These are phyloP conservation scores for Tribonema minus DNA, from an alignment of 108 stramenopile genomes.

Conservation along the genomic window DNA sequence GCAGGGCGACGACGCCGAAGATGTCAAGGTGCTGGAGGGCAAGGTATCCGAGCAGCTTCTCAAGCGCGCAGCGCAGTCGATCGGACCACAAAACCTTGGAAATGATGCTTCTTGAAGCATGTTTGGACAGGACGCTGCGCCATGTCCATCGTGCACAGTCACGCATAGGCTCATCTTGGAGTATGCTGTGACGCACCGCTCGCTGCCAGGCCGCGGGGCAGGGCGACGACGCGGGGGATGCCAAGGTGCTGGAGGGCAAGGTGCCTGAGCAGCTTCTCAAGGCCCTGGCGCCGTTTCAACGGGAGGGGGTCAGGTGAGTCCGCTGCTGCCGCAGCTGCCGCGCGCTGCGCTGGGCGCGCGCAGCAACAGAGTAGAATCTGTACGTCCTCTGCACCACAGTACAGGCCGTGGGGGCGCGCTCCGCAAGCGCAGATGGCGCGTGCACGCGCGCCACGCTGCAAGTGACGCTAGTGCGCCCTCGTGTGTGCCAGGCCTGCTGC, in stretches of 20 bases:
- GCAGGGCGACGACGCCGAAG: background rate
- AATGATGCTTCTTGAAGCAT: background rate
- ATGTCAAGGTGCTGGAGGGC: background rate
- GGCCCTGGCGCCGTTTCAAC: conserved; percentile 28
- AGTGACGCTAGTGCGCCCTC: too few relatives aligned
- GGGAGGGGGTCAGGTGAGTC: conserved; percentile 12
- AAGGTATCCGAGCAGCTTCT: conserved; percentile 15
- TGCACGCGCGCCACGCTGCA: too few relatives aligned
- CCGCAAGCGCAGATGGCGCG: too few relatives aligned
- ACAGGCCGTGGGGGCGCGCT: too few relatives aligned
- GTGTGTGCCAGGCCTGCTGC: too few relatives aligned
- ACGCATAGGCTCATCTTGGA: background rate
- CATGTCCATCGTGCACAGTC: too few relatives aligned
- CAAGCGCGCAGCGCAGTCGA: too few relatives aligned
- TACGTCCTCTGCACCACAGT: too few relatives aligned
- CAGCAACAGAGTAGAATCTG: too few relatives aligned
- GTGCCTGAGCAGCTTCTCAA: conserved; percentile 17
- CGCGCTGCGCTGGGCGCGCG: too few relatives aligned
- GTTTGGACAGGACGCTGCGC: background rate
- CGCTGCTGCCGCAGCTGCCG: too few relatives aligned
- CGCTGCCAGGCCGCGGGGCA: background rate
- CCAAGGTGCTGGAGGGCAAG: background rate
- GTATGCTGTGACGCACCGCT: background rate
- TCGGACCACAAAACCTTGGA: background rate
- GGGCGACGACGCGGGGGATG: background rate